Evolutionary conservation across 805 yeast genomes (phyloP), one percentile per base, ranked within the genome.

Genomic region (Kluyveromyces lactis): DNA sequence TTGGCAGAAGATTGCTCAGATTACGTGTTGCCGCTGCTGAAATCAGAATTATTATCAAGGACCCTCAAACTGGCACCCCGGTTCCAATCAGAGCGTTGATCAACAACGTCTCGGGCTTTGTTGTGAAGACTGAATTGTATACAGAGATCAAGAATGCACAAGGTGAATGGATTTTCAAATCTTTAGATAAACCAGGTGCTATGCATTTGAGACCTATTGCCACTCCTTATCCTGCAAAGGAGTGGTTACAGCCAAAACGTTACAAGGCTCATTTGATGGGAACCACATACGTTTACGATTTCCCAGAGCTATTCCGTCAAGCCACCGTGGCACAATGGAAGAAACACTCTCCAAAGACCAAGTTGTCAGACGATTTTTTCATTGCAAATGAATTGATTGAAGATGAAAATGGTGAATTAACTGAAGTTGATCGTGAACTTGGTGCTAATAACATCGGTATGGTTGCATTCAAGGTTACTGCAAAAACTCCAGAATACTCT

Each of bases 251-350:
- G 71, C 97, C 97, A 54, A 92, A 92, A 67, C 86, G 99, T 68
- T 94, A 94, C 72, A 85, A 82, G 70, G 99, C 99, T 37, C 97
- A 92, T 66, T 73, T 86, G 55, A 83, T 92, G 89, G 98, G 98
- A 48, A 92, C 99, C 15, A 89, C 98, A 9, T 92, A 86, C 59
- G 96, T 86, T 37, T 92, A 94, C 58, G 99, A 92, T 66, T 94
- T 92, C 92, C 98, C 99, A 39, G 98, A 92, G 62, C 69, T 92
- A 56, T 92, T 94, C 82, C 85, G 89, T 56, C 97, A 92, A 69
- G 95, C 96, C 28, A 73, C 85, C 28, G 63, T 77, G 41, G 72
- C 89, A 16, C 82, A 79, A 64, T 92, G 99, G 99, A 80, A 81
- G 62, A 75, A 74, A 45, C 62, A 64, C 49, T 71, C 77, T 31